phyloP scores from a whole-genome alignment of 2,329 filamentous ascomycete genomes.

The Fusarium udum region DNA sequence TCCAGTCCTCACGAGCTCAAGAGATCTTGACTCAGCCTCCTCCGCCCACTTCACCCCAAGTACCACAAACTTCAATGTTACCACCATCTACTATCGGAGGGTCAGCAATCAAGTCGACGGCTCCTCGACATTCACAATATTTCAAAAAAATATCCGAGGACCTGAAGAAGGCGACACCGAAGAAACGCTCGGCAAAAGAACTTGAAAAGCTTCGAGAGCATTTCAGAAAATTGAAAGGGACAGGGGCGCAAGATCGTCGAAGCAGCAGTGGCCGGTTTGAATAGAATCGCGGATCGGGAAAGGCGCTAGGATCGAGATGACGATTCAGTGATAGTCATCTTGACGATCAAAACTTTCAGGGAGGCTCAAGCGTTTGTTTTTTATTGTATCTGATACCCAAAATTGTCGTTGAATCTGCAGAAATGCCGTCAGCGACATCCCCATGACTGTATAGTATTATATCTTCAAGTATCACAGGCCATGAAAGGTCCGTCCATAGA shows the following conservation, averaged over 20 bases:
- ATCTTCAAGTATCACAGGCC: neutral
- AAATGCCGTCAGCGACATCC: neutral
- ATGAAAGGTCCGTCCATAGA: neutral
- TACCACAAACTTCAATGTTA: slow-evolving; percentile 24
- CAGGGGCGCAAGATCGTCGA: neutral
- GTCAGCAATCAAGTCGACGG: slow-evolving; percentile 17
- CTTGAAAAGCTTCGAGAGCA: slow-evolving; percentile 41
- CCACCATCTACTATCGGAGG: slow-evolving; percentile 29
- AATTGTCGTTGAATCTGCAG: neutral
- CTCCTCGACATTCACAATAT: slow-evolving; percentile 38
- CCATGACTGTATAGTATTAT: neutral
- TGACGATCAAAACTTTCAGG: neutral
- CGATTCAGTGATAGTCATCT: neutral
- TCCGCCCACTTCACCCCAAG: slow-evolving; percentile 28
- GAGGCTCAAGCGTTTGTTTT: neutral
- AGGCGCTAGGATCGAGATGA: neutral
- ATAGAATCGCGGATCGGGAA: neutral
- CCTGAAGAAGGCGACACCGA: slow-evolving; percentile 16
- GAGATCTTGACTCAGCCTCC: slow-evolving; percentile 20
- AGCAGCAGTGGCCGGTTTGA: slow-evolving; percentile 25
- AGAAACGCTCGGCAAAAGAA: slow-evolving; percentile 34
- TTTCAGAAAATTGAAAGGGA: slow-evolving; percentile 38
- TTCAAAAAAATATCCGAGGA: slow-evolving; percentile 31
- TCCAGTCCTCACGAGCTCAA: slow-evolving; percentile 12
- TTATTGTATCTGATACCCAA: slow-evolving; percentile 21